Evolutionary conservation across 805 yeast species (phyloP), one percentile per base, ranked within the genome.

Genomic region (Pichia kluyveri): DNA sequence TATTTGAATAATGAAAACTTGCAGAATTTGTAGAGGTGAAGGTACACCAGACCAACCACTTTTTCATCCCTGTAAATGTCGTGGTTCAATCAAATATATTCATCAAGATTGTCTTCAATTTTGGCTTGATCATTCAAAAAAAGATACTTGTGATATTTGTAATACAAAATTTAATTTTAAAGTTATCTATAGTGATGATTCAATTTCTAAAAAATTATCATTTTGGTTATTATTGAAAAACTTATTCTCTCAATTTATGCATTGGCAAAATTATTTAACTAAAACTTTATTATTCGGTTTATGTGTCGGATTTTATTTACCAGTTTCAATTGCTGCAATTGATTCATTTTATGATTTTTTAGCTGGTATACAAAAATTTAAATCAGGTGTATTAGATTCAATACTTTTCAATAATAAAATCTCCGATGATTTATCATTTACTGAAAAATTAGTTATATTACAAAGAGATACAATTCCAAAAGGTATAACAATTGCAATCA

Each of bases 11-110:
- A 32, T 32, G 37, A 32, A 32, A 15, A 32, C 37, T 4, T 93
- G 99, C 65, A 83, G 99, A 51, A 90, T 93, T 42, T 93, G 99
- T 62, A 83, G 96, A 45, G 91, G 95, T 38, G 98, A 88, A 57
- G 90, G 78, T n/a, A 79, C 93, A 0, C 68, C 67, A 0, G 79
- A 76, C 1, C 87, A 86, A 54, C 96, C 96, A 4, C 69, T 93
- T 42, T 83, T 77, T 54, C 90, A 86, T 63, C 99, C 99, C 4
- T 93, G 99, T 67, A 82, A 79, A 59, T 93, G 99, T 67, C 74
- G 88, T 46, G 99, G 99, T 1, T 84, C 96, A 14, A 95, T 93
- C 62, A 84, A 83, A 61, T 90, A 82, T 59, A 86, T 93, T 46
- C 99, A 93, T 63, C 95, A 91, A 63, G 95, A 84, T 48, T 93